Percentiles rank a stretch among this genome's conserved stretches.
Evolutionary conservation across 495 filamentous ascomycete species (phyloP).

Genomic region (Penicillium subrubescens): DNA sequence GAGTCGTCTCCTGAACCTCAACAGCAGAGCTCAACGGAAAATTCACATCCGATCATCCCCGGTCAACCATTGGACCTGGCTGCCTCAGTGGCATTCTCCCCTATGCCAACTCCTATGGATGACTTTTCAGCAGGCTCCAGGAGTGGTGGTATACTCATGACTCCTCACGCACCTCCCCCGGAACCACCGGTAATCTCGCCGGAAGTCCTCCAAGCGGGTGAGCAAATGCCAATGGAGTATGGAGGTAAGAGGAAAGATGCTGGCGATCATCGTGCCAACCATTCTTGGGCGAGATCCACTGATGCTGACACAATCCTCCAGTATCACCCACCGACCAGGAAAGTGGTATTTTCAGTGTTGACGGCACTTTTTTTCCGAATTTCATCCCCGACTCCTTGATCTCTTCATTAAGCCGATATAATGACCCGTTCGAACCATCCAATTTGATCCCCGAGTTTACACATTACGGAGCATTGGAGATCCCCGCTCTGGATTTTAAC

Average conservation of each 20-base stretch:
- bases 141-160: slow-evolving; percentile 3
- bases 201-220: background rate
- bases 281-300: background rate
- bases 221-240: slow-evolving; percentile 19
- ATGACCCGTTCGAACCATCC: slow-evolving; percentile 29
- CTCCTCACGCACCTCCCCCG: slow-evolving; percentile 36
- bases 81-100: slow-evolving; percentile 15
- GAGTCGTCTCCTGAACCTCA: slow-evolving; percentile 25
- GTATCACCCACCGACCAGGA: slow-evolving; percentile 37
- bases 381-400: slow-evolving; percentile 40
- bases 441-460: slow-evolving; percentile 30
- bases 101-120: slow-evolving; percentile 21
- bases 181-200: slow-evolving; percentile 6
- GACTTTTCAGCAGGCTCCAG: slow-evolving; percentile 9
- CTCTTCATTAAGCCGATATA: slow-evolving; percentile 31
- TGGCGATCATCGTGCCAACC: background rate
- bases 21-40: slow-evolving; percentile 18
- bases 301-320: background rate
- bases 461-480: slow-evolving; percentile 33
- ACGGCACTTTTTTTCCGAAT: slow-evolving; percentile 38
- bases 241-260: slow-evolving; percentile 29
- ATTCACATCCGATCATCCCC: background rate
- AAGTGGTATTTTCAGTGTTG: slow-evolving; percentile 37
- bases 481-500: slow-evolving; percentile 57
- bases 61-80: slow-evolving; percentile 10